phyloP scores from a whole-genome alignment of 2,329 filamentous ascomycete genomes.

The Chaetomium olivaceum region DNA sequence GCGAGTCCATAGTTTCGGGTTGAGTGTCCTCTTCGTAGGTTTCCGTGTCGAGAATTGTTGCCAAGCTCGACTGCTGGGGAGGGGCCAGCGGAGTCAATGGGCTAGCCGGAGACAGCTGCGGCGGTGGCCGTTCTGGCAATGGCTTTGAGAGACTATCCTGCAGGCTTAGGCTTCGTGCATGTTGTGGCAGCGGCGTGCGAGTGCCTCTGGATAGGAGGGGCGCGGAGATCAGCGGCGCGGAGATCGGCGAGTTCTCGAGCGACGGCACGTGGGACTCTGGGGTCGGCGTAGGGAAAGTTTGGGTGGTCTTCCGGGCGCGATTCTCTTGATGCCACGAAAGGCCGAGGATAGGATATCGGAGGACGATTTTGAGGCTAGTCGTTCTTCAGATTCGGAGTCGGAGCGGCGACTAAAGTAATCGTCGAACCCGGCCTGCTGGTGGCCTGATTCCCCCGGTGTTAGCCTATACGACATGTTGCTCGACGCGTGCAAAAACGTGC shows the following conservation, averaged over 20 bases:
- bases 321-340: slow-evolving; percentile 54
- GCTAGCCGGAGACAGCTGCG: slow-evolving; percentile 40
- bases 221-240: slow-evolving; percentile 37
- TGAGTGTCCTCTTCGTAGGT: slow-evolving; percentile 42
- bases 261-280: slow-evolving; percentile 34
- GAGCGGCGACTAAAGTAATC: slow-evolving; percentile 43
- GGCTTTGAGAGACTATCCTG: slow-evolving; percentile 61
- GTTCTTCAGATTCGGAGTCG: slow-evolving; percentile 48
- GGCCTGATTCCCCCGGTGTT: slow-evolving; percentile 38
- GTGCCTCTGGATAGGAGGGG: slow-evolving; percentile 31
- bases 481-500: slow-evolving; percentile 18
- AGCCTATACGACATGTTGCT: slow-evolving; percentile 37
- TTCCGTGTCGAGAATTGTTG: slow-evolving; percentile 41
- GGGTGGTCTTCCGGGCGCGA: slow-evolving; percentile 47
- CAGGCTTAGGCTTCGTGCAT: slow-evolving; percentile 57
- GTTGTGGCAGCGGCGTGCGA: slow-evolving; percentile 39
- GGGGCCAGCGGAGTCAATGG: slow-evolving; percentile 38
- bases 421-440: slow-evolving; percentile 35
- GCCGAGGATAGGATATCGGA: slow-evolving; percentile 54
- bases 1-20: slow-evolving; percentile 54
- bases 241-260: slow-evolving; percentile 33
- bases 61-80: slow-evolving; percentile 35
- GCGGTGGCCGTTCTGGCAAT: slow-evolving; percentile 52
- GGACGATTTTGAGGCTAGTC: slow-evolving; percentile 42
- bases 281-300: slow-evolving; percentile 40